Evolutionary conservation across 306 rosid genomes (phyloP), one percentile per base, ranked within the genome.

Genomic region (Calophaca sinica): DNA sequence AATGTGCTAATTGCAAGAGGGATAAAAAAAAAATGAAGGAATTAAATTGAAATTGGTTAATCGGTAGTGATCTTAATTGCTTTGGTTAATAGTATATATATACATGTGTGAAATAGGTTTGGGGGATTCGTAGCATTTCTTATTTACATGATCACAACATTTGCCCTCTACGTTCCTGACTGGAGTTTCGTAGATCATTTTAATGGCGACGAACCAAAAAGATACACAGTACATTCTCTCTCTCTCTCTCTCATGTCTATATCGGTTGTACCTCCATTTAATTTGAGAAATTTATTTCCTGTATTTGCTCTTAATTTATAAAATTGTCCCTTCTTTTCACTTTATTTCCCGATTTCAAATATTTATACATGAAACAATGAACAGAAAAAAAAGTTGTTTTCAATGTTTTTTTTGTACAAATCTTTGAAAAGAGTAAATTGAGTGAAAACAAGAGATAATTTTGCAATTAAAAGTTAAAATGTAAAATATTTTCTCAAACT

Each of bases 141-240:
- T 7, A 64, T 89, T 51, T 90, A 89, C 86, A 88, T 89, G 84
- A 77, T 90, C 70, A 90, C 97, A 62, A 88, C 98, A n/a, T 93
- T 75, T 55, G 12, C 88, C 8, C 86, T 90, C 20, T 89, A 86
- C 32, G 89, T 93, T 85, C 97, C 98, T 7, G 93, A 90, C 62
- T 93, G 98, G 98, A 90, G 84, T 63, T 93, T 86, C 50, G 87
- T 84, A 5, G 81, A 82, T 52, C 72, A 31, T 38, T 28, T 73
- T 26, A 2, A 73, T 7, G 9, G 42, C 0, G 20, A 69, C 1
- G 61, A 6, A 60, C 74, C 33, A 6, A 77, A 68, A 57, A 83
- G 63, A 86, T 89, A 83, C 80, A 84, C 87, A 31, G 98, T 93
- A 84, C 32, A 73, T 42, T 54, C 10, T 36, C 64, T 39, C 46